Base-by-base conservation (phyloP, 176 grass and related monocot species). In the Rhipidocladum racemiflorum region DNA sequence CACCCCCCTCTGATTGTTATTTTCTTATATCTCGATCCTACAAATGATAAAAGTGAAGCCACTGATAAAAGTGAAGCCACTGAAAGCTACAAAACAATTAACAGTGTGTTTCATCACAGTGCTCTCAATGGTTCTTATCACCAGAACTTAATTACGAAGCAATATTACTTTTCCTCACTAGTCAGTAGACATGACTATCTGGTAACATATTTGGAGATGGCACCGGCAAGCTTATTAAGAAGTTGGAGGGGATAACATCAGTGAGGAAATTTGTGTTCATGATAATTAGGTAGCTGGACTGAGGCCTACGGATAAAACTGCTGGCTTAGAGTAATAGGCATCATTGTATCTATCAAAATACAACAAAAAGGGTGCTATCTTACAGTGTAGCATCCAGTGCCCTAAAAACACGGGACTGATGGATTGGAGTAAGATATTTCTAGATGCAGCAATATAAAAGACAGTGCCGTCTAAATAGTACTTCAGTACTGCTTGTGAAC, bases 381-480 rank as follows among this genome's bases (percentile, higher is more conserved):
- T 28, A 45, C 20, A 78, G 71, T 56, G 70, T 43, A 30, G 45
- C 61, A 67, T 85, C n/a, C 13, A 28, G 29, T 59, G 38, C 23
- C 35, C 74, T 65, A 32, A 83, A 57, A 67, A 68, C 40, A 59
- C 6, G 83, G 39, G 6, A 51, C 27, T 40, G 46, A 59, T 50
- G 70, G 70, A 75, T 74, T 74, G 70, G 23, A 68, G 32, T 75
- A 70, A 48, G 74, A 79, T 65, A 56, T 68, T 6, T 61, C 15
- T 75, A 65, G 42, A 68, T 28, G 32, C 4, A 3, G 32, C 32
- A 34, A 34, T 34, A 34, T 34, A 34, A 66, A 90, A 86, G 83
- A 78, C 79, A 66, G 49, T 74, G 84, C 84, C 79, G 79, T 74
- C 88, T 78, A 63, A 90, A 74, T 70, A 86, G 88, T 78, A 72